Evolutionary conservation across 805 yeast species (phyloP), one percentile per base, ranked within the genome.

Genomic region (Trichomonascus vanleenenianus): DNA sequence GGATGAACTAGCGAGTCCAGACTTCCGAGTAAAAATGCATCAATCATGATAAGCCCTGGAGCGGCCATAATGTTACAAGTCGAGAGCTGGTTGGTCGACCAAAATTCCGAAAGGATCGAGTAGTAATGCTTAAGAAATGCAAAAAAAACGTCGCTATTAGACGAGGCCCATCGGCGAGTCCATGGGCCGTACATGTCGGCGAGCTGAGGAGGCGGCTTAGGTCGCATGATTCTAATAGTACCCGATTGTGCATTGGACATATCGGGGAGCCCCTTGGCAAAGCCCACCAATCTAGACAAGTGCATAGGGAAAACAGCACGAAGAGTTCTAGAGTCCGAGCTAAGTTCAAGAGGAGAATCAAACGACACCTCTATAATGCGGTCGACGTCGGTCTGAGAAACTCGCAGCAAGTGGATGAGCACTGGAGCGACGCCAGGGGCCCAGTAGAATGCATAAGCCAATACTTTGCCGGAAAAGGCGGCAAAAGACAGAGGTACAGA

Each of bases 401-500:
- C 57, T n/a, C 54, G 50, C 30, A 68, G 46, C 11, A 54, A 44
- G n/a, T 53, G 51, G 15, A 67, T 51, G 11, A 67, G 50, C 9
- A 56, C 81, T 42, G 70, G 70, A 14, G 83, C 75, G 3, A 81
- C 73, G 22, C 73, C 69, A 0, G 80, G 78, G 2, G 81, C 62
- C 49, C 70, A 64, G 58, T 75, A 74, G 51, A 72, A 83, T 2
- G 78, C 66, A 56, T 78, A 76, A 1, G 88, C 88, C 58, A 83
- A 73, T 2, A 79, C 73, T 55, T 83, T 83, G 4, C 91, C 91
- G 10, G 78, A 66, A 53, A 83, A 81, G 2, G 87, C 86, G 18
- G 78, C 69, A 16, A 75, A 61, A 4, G 82, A 69, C n/a, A 78
- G 60, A 0, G 85, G 70, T 9, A 79, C 65, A 19, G 68, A 68